phyloP scores from a whole-genome alignment of 2,329 filamentous ascomycete species.

The Magnaporthiopsis incrustans region DNA sequence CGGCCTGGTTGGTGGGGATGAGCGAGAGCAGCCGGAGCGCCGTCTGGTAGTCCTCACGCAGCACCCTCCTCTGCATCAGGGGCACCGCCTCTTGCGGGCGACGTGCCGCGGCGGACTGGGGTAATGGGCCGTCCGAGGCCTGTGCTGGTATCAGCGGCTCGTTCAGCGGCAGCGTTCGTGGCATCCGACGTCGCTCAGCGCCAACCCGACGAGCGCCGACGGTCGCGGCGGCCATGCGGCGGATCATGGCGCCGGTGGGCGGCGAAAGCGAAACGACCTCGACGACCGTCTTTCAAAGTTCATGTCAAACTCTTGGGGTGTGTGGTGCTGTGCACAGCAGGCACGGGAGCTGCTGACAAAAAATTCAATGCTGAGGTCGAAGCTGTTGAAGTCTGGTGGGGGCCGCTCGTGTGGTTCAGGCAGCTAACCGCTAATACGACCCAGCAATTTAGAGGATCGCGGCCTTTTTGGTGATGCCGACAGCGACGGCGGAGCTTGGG shows the following conservation, averaged over 20 bases:
- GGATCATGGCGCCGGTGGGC: neutral
- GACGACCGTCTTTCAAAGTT: neutral
- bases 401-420: neutral
- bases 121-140: neutral
- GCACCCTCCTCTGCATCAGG: no score
- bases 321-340: neutral
- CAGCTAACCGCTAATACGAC: neutral
- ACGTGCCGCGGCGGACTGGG: neutral
- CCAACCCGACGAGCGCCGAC: neutral
- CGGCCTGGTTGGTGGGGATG: constrained; percentile 70
- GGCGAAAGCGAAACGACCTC: neutral
- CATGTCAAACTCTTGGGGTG: neutral
- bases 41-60: constrained; percentile 40
- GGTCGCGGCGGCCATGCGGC: neutral
- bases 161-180: neutral
- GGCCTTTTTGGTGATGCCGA: neutral
- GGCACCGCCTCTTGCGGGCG: neutral
- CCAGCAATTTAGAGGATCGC: neutral
- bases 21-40: constrained; percentile 68
- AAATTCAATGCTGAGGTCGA: neutral
- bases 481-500: neutral
- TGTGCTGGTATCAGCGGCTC: neutral
- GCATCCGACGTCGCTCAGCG: neutral
- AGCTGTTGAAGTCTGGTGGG: no score
- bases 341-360: neutral